phyloP scores from a whole-genome alignment of 768 basidiomycete genomes.

The Phylloporus arenicola region DNA sequence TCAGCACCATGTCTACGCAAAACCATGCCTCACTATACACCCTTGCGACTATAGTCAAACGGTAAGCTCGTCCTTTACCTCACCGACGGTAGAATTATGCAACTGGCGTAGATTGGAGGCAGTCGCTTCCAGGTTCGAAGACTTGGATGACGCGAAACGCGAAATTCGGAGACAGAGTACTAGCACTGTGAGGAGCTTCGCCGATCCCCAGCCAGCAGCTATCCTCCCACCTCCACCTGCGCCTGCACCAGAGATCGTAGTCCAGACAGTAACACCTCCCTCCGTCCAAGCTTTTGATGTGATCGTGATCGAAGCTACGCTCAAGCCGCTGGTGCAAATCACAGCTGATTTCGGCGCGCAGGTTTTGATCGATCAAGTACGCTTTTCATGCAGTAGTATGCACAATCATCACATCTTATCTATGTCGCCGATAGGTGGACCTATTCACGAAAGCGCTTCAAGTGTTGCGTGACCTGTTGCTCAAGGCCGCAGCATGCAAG shows the following conservation, averaged over 20 bases:
- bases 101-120: slow-evolving; percentile 70
- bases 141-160: slow-evolving; percentile 59
- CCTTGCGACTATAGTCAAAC: slow-evolving; percentile 77
- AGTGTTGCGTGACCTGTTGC: slow-evolving; percentile 64
- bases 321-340: slow-evolving; percentile 70
- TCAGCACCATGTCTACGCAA: slow-evolving; percentile 29
- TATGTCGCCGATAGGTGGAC: slow-evolving; percentile 44
- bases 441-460: slow-evolving; percentile 64
- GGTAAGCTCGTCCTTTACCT: slow-evolving; percentile 39
- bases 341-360: slow-evolving; percentile 65
- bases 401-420: slow-evolving; percentile 2
- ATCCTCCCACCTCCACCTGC: slow-evolving; percentile 23
- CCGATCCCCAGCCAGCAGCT: slow-evolving; percentile 22
- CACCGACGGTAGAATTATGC: slow-evolving; percentile 1
- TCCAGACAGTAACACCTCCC: slow-evolving; percentile 43
- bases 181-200: slow-evolving; percentile 28
- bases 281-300: slow-evolving; percentile 72
- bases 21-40: slow-evolving; percentile 55
- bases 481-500: slow-evolving; percentile 64
- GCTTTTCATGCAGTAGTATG: slow-evolving; percentile 20
- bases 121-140: slow-evolving; percentile 90
- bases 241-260: slow-evolving; percentile 33
- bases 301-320: slow-evolving; percentile 61
- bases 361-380: slow-evolving; percentile 74
- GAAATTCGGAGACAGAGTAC: slow-evolving; percentile 25